These are phyloP conservation scores for Sporodiniella umbellata DNA, from an alignment of 371 early-diverging fungal species.

Conservation along the genomic window DNA sequence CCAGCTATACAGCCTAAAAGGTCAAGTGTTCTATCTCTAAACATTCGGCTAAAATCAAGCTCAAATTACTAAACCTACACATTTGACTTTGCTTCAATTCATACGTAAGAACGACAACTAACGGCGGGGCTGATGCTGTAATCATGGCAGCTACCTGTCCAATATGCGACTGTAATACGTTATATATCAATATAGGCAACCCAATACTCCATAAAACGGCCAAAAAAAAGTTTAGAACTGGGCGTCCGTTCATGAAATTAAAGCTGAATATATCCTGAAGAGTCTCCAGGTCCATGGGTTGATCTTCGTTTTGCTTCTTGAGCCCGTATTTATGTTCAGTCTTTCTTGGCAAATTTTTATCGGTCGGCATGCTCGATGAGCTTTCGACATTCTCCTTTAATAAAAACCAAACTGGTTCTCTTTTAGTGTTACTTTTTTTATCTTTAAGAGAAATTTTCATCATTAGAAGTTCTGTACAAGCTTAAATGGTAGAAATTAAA, in stretches of 20 bases:
- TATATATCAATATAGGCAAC: constrained; percentile 21
- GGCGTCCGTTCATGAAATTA: constrained; percentile 23
- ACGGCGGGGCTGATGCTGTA: constrained; percentile 24
- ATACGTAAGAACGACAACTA: constrained; percentile 23
- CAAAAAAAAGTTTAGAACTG: constrained; percentile 24
- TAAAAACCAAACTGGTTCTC: background rate
- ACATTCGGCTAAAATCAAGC: constrained; percentile 20
- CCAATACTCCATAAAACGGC: constrained; percentile 31
- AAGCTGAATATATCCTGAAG: constrained; percentile 25
- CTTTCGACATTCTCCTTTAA: background rate
- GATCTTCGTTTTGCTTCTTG: constrained; percentile 17
- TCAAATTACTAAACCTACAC: background rate
- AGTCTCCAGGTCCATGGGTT: constrained; percentile 23
- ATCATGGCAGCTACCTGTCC: constrained; percentile 30
- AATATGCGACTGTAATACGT: constrained; percentile 16
- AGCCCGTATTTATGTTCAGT: background rate
- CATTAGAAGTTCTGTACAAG: background rate
- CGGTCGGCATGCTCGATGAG: background rate
- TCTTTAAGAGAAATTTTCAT: background rate
- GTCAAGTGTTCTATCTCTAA: constrained; percentile 19
- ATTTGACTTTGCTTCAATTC: background rate
- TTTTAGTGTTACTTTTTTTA: no score
- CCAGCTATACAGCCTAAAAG: constrained; percentile 28
- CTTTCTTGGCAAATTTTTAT: background rate
- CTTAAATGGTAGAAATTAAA: background rate